Base-by-base conservation (phyloP, 805 yeast genomes). In the Sugiyamaella qingdaonensis region DNA sequence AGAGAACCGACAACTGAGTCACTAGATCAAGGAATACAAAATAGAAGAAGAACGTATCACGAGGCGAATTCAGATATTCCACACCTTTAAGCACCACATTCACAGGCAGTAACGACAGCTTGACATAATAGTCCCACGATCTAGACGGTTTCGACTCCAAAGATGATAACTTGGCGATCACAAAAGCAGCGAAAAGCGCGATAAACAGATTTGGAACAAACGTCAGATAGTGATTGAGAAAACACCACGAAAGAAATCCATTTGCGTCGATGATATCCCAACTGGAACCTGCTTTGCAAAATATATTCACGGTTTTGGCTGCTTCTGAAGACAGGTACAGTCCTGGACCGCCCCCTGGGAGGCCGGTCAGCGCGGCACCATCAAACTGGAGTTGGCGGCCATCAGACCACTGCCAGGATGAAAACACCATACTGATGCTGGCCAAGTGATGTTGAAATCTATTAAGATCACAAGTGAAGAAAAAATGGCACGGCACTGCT, bases 201-300 rank as follows among this genome's bases (percentile, higher is more conserved):
- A 53, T 41, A 10, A 52, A 2, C 14, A 37, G n/a, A 7, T 51
- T 32, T 2, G 57, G 54, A 11, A 51, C 11, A 10, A 54, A 31
- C 10, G 46, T 41, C 31, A 54, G 29, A 35, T 54, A 54, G n/a
- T 43, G 48, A 16, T 54, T 45, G 16, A 54, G 33, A 21, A 54
- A 44, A 34, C 57, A 54, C 53, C 53, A 54, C n/a, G 48, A 44
- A 14, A 54, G 33, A 49, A 45, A 51, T 7, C 49, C 49, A 19
- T 33, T 24, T 14, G 32, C 37, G 18, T 44, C 41, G 10, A 51
- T 24, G 10, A 51, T 8, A 36, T 45, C 16, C 54, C 54, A 51
- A 13, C 11, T 10, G 9, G 16, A 13, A 5, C 43, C 43, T 5
- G 43, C 43, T 39, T 19, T 14, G 19, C 43, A 39, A 10, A 39